Evolutionary conservation across 2,329 filamentous ascomycete genomes (phyloP).

Genomic region (Pestalotiopsis sp.): DNA sequence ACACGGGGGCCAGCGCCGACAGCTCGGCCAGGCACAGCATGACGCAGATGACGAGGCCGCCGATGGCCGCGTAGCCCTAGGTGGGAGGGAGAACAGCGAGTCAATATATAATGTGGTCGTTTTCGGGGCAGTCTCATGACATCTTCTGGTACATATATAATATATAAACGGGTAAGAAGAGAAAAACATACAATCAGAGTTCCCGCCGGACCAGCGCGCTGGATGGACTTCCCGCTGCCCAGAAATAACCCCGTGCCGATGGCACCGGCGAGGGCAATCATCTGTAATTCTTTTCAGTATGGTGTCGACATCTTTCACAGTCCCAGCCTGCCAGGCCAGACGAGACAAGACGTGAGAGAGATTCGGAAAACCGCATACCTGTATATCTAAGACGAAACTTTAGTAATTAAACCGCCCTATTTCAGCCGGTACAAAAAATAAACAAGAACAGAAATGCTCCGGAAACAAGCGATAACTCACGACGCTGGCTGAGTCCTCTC

Average conservation of each 20-base stretch:
- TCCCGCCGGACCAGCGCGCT: conserved; percentile 53
- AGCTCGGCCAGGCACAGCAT: conserved; percentile 6
- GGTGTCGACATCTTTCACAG: background rate
- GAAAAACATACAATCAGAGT: background rate
- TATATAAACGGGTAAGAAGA: background rate
- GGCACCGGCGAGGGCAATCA: conserved; percentile 53
- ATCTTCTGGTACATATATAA: background rate
- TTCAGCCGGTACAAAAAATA: background rate
- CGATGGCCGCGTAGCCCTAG: conserved; percentile 4
- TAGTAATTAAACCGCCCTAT: too few relatives aligned
- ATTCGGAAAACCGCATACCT: background rate
- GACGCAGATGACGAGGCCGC: conserved; percentile 6
- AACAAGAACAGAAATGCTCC: too few relatives aligned
- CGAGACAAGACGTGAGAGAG: background rate
- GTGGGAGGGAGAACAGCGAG: background rate
- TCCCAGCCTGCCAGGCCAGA: too few relatives aligned
- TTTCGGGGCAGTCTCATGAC: background rate
- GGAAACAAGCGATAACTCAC: too few relatives aligned
- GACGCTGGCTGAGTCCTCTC: too few relatives aligned
- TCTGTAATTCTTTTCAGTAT: conserved; percentile 31
- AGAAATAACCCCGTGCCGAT: conserved; percentile 61
- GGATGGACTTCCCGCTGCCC: conserved; percentile 59
- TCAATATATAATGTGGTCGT: background rate
- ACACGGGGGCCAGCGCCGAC: conserved; percentile 32
- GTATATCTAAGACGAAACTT: background rate